Evolutionary conservation across 352 stramenopile genomes (phyloP).

Genomic region (Phytopythium cucurbitacearum): DNA sequence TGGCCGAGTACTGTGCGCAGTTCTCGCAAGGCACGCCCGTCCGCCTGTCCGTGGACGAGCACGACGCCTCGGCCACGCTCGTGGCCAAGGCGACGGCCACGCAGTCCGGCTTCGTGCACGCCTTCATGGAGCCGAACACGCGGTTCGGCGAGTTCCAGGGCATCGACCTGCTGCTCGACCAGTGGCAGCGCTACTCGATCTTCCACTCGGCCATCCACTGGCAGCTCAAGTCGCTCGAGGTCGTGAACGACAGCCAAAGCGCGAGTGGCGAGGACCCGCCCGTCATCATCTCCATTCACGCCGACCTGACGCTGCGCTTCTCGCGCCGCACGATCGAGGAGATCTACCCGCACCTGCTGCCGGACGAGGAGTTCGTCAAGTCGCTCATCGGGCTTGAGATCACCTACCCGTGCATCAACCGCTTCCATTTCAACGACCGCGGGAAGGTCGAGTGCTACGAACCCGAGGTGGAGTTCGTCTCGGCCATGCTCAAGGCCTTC

Average conservation of each 20-base stretch:
- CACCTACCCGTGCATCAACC: constrained; percentile 39
- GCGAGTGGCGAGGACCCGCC: constrained; percentile 13
- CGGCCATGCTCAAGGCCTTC: constrained; percentile 22
- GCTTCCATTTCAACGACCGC: constrained; percentile 32
- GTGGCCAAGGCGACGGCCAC: constrained; percentile 17
- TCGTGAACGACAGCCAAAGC: constrained; percentile 29
- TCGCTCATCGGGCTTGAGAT: constrained; percentile 39
- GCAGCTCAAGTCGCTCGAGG: constrained; percentile 34
- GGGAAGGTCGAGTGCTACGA: constrained; percentile 43
- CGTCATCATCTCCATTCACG: constrained; percentile 24
- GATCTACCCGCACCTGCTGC: constrained; percentile 43
- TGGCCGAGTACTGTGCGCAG: constrained; percentile 46
- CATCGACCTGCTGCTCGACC: constrained; percentile 36
- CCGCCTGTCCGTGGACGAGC: constrained; percentile 25
- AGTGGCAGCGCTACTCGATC: constrained; percentile 58
- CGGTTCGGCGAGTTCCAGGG: constrained; percentile 46
- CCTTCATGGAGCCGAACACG: constrained; percentile 30
- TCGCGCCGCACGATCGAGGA: constrained; percentile 48
- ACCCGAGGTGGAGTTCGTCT: constrained; percentile 33
- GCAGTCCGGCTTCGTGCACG: constrained; percentile 31
- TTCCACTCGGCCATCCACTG: constrained; percentile 40
- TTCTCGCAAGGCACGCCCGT: constrained; percentile 47
- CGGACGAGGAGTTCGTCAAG: constrained; percentile 29
- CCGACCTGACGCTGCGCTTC: constrained; percentile 31
- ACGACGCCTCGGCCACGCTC: constrained; percentile 14